phyloP scores from a whole-genome alignment of 768 basidiomycete species.

The Phaeotremella skinneri region DNA sequence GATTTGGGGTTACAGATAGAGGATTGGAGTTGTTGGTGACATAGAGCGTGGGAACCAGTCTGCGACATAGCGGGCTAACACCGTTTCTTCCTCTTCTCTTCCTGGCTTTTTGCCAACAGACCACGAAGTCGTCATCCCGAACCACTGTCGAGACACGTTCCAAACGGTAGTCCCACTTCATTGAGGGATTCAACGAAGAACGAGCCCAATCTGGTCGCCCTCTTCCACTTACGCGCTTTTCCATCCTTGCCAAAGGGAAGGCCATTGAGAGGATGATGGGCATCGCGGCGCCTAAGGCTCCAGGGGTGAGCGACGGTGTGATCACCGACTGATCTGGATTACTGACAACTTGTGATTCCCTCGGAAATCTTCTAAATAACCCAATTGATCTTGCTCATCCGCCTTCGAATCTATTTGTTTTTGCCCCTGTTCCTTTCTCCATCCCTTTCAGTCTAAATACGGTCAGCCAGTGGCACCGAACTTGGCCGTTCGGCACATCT shows the following conservation, averaged over 20 bases:
- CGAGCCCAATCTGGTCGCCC: too few species aligned
- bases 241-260: not conserved
- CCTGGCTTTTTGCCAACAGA: not conserved
- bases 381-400: not conserved
- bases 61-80: conserved; percentile 3
- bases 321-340: not conserved
- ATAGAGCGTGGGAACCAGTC: too few species aligned
- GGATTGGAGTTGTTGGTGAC: too few species aligned
- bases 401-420: not conserved
- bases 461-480: conserved; percentile 46
- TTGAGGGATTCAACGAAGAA: conserved; percentile 3
- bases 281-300: not conserved
- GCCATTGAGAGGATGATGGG: not conserved
- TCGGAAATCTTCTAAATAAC: too few species aligned
- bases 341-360: not conserved
- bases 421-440: not conserved
- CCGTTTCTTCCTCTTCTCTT: not conserved
- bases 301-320: not conserved
- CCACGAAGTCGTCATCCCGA: not conserved
- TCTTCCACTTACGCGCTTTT: too few species aligned
- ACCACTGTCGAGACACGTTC: not conserved
- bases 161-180: conserved; percentile 3
- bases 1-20: not conserved
- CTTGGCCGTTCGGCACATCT: conserved; percentile 59
- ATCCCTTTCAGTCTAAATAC: conserved; percentile 34